Percentiles rank a stretch among this genome's conserved stretches.
Evolutionary conservation across 352 stramenopile species (phyloP).

Genomic region (Albugo laibachii): DNA sequence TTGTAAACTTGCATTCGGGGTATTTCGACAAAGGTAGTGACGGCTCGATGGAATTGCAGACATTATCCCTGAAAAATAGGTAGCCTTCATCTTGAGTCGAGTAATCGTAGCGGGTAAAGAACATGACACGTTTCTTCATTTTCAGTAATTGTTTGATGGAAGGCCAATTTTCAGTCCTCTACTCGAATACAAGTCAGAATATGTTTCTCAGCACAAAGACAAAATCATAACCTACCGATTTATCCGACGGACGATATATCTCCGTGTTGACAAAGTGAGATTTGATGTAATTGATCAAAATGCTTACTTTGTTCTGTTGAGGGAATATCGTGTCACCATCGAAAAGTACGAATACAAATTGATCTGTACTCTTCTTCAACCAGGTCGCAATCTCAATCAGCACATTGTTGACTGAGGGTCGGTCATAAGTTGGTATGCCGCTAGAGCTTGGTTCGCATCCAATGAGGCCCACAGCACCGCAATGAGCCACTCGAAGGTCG

Average conservation of each 20-base stretch:
- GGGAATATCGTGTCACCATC: conserved; percentile 52
- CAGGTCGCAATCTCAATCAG: conserved; percentile 32
- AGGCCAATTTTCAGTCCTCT: conserved; percentile 17
- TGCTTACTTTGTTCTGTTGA: conserved; percentile 60
- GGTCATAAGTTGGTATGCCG: conserved; percentile 17
- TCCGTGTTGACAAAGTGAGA: conserved; percentile 28
- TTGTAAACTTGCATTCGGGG: conserved; percentile 32
- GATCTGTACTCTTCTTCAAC: conserved; percentile 28
- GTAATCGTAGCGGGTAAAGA: conserved; percentile 63
- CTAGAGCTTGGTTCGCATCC: conserved; percentile 63
- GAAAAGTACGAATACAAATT: conserved; percentile 73
- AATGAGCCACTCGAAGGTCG: conserved; percentile 52
- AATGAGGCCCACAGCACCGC: conserved; percentile 26
- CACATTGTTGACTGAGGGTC: conserved; percentile 14
- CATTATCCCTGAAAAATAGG: conserved; percentile 50
- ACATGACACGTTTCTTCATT: conserved; percentile 45
- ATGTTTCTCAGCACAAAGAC: too few species aligned
- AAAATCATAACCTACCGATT: conserved; percentile 6
- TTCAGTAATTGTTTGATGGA: conserved; percentile 32
- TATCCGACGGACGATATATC: conserved; percentile 40
- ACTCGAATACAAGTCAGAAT: too few species aligned
- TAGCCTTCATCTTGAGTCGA: conserved; percentile 30
- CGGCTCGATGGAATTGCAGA: conserved; percentile 66
- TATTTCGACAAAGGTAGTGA: conserved; percentile 33
- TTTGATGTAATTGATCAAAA: conserved; percentile 39